Evolutionary conservation across 768 basidiomycete species (phyloP), one percentile per base, ranked within the genome.

Genomic region (Pulveroboletus sp.): DNA sequence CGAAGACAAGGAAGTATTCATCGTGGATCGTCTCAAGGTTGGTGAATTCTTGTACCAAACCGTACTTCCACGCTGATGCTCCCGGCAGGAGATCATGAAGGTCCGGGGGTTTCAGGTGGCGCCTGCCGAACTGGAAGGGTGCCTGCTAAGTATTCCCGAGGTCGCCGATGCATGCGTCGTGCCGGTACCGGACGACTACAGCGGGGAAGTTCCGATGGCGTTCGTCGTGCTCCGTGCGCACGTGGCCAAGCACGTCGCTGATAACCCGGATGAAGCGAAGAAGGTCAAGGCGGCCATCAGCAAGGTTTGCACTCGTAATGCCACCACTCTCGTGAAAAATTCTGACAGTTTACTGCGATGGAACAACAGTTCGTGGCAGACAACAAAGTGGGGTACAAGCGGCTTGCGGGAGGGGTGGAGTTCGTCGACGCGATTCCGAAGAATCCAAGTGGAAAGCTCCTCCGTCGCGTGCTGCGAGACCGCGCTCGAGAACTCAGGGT

Each of bases 81-180:
- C 37, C 37, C 19, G 19, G 26, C 44, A 82, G 81, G 83, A 85
- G 67, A 73, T 85, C 24, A 68, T 86, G 60, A 86, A 87, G 69
- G 81, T 83, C 36, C 76, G 69, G 58, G 86, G 86, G 3, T 84
- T 83, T 61, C 85, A 88, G 60, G 85, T 88, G 1, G 83, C 86
- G 1, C 86, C 85, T 2, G 84, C 86, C 4, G 85, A 86, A 54
- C 70, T 86, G 9, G 85, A 86, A 58, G 85, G 78, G 17, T 82
- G 82, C 50, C 58, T 85, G n/a, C 62, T 85, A 22, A 75, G 71
- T 37, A 81, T 86, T 54, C 65, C 75, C 1, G 83, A 83, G 55
- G 77, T 86, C 20, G 71, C 72, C 5, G 78, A 83, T 36, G 72
- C 73, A 2, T 85, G 85, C 54, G 84, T 88, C 2, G 78, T 88